Evolutionary conservation across 306 rosid species (phyloP).

Genomic region (Sophora flavescens): DNA sequence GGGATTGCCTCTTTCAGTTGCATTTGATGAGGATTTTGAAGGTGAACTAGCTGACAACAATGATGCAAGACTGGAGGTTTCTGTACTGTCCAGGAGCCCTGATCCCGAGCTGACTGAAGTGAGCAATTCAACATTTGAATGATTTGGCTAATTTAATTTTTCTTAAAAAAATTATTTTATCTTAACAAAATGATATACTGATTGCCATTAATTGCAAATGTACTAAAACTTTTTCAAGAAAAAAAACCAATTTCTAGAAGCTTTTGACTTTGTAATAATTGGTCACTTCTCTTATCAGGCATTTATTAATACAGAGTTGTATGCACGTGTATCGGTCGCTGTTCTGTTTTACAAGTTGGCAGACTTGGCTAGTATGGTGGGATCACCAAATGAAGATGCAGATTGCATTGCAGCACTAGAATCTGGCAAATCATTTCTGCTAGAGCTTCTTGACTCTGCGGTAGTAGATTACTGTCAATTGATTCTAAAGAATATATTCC

Average conservation of each 20-base stretch:
- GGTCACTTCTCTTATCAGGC: conserved; percentile 62
- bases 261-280: conserved; percentile 37
- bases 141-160: conserved; percentile 32
- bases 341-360: conserved; percentile 87
- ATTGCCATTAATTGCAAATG: conserved; percentile 35
- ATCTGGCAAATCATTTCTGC: conserved; percentile 83
- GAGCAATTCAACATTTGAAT: conserved; percentile 45
- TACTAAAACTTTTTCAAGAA: neutral
- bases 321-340: conserved; percentile 97
- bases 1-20: conserved; percentile 65
- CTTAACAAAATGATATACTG: conserved; percentile 36
- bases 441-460: conserved; percentile 88
- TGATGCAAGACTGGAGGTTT: conserved; percentile 79
- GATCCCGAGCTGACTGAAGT: conserved; percentile 89
- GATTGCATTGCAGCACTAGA: conserved; percentile 63
- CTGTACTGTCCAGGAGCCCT: conserved; percentile 75
- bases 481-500: conserved; percentile 37
- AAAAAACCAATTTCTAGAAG: conserved; percentile 16
- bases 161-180: conserved; percentile 32
- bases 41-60: conserved; percentile 86
- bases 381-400: conserved; percentile 56
- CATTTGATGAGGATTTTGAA: conserved; percentile 98
- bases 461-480: conserved; percentile 53
- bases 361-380: conserved; percentile 62
- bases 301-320: conserved; percentile 94